Conservation (phyloP, 2,329 filamentous ascomycete genomes). For the Eutypella sp. region DNA sequence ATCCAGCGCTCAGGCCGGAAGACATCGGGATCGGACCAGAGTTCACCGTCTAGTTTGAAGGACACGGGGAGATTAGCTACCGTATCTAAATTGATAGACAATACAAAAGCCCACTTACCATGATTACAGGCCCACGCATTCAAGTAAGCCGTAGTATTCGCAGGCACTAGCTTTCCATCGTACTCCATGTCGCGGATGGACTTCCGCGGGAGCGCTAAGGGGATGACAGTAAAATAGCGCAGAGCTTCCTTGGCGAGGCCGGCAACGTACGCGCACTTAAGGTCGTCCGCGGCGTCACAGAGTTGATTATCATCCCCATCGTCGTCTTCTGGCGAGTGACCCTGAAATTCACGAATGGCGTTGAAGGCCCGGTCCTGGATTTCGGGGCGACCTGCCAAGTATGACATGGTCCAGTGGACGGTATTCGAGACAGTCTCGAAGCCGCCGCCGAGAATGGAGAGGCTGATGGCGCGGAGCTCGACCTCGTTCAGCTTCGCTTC, state of each 20-base stretch:
- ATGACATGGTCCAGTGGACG: slow-evolving; percentile 73
- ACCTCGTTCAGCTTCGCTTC: slow-evolving; percentile 43
- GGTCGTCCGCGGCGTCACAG: slow-evolving; percentile 71
- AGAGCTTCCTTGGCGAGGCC: slow-evolving; percentile 75
- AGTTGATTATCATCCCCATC: slow-evolving; percentile 50
- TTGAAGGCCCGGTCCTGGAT: slow-evolving; percentile 66
- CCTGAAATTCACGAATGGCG: slow-evolving; percentile 48
- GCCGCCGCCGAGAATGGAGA: slow-evolving; percentile 78
- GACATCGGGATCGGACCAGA: slow-evolving; percentile 20
- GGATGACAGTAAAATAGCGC: slow-evolving; percentile 75
- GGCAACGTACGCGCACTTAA: slow-evolving; percentile 69
- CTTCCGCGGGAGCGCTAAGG: slow-evolving; percentile 69
- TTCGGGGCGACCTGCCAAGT: slow-evolving; percentile 61
- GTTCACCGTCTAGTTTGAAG: slow-evolving; percentile 14
- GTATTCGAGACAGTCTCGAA: slow-evolving; percentile 79
- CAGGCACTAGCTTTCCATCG: slow-evolving; percentile 61
- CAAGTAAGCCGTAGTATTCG: slow-evolving; percentile 78
- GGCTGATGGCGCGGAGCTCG: slow-evolving; percentile 74
- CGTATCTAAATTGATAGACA: neutral
- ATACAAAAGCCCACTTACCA: slow-evolving; percentile 12
- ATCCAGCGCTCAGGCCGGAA: slow-evolving; percentile 23
- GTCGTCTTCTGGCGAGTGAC: slow-evolving; percentile 5
- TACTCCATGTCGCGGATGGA: slow-evolving; percentile 70
- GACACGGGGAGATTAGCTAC: neutral
- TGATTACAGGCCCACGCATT: slow-evolving; percentile 25